phyloP scores from a whole-genome alignment of 2,329 filamentous ascomycete species.

The Apiospora rasikravindrae region DNA sequence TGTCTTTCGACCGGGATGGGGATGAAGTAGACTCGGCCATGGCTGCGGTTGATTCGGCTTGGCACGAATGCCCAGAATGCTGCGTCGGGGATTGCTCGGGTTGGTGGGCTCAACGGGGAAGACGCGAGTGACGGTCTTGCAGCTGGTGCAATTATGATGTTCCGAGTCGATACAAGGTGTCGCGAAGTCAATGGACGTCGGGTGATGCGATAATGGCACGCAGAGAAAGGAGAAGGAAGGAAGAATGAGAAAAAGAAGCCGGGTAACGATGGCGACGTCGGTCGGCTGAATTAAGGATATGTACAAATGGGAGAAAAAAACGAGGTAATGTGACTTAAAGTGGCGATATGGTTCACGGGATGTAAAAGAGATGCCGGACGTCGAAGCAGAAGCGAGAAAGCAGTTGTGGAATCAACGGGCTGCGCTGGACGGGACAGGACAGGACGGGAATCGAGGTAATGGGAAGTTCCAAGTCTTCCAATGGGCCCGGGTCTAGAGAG shows the following conservation, averaged over 20 bases:
- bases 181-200: neutral
- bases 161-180: neutral
- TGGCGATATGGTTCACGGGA: neutral
- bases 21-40: neutral
- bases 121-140: neutral
- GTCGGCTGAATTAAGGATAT: neutral
- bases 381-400: neutral
- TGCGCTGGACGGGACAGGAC: too few species aligned
- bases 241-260: neutral
- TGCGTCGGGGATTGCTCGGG: neutral
- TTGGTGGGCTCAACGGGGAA: neutral
- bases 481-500: neutral
- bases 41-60: neutral
- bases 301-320: neutral
- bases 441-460: neutral
- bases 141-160: neutral
- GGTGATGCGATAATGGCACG: neutral
- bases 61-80: neutral
- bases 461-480: neutral
- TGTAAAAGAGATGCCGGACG: neutral
- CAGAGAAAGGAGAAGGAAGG: neutral
- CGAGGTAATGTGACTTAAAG: neutral
- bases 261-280: neutral
- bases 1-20: neutral
- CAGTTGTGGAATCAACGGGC: too few species aligned